Evolutionary conservation across 805 yeast genomes (phyloP), one percentile per base, ranked within the genome.

Genomic region (Ogataea parapolymorpha): DNA sequence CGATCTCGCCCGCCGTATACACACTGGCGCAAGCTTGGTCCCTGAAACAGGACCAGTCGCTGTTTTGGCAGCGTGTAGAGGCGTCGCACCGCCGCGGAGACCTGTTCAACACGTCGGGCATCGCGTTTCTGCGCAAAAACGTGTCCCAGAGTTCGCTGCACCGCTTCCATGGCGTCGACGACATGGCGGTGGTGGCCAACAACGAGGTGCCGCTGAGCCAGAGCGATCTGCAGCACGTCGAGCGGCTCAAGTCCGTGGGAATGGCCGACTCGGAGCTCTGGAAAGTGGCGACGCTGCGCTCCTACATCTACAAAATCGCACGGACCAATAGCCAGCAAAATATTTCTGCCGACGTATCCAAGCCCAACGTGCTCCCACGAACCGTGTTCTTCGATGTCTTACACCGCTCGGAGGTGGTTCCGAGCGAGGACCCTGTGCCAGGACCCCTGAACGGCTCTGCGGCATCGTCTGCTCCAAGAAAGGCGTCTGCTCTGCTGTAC

Each of bases 201-300:
- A 40, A 56, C 18, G 79, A 75, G 34, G 59, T 75, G 10, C 79
- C 79, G 3, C 46, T 84, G 18, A 80, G 87, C 0, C 71, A 73
- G 3, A 84, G 78, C 42, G 95, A 86, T 59, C 70, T 74, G 41
- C 71, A 71, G 24, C 84, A 95, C 89, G 66, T 88, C n/a, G 76
- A 76, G 26, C 79, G 82, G 47, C 66, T 91, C 31, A 73, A 77
- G 34, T 70, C 82, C 2, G 70, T 86, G n/a, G 98, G 97, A 0
- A 63, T 91, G 37, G 70, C 69, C 6, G 87, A 80, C 8, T 70
- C 68, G 6, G 95, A 88, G 32, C 52, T 86, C 18, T 91, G 97
- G 97, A 91, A 90, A 59, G 63, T 91, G 10, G 80, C 81, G 12
- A 77, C 77, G 3, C 61, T 88, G 41, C 70, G 90, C 41, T 81